Conservation (phyloP, 805 yeast species). For the Phaffomyces thermotolerans region DNA sequence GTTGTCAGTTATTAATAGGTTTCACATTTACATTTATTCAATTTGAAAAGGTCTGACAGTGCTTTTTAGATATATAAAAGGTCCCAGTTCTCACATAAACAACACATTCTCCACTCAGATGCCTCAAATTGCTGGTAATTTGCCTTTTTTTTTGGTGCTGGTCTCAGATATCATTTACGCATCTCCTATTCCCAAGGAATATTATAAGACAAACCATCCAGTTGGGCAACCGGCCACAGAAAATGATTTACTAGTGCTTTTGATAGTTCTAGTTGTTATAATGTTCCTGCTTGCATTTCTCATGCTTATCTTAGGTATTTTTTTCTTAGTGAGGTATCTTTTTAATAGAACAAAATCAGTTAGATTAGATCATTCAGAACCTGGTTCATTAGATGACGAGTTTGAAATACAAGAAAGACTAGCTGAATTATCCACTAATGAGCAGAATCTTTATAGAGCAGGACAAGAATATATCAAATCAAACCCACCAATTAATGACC, state of each 20-base stretch:
- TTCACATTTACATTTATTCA: too few species aligned
- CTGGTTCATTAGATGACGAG: conserved; percentile 51
- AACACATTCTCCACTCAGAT: too few species aligned
- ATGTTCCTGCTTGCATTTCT: conserved; percentile 6
- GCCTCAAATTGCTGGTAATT: too few species aligned
- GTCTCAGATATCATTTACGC: too few species aligned
- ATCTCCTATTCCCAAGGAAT: too few species aligned
- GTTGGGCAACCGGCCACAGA: background rate
- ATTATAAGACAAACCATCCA: background rate
- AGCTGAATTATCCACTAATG: conserved; percentile 41
- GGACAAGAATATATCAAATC: conserved; percentile 31
- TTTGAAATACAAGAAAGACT: conserved; percentile 47
- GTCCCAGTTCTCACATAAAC: too few species aligned
- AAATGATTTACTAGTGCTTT: background rate
- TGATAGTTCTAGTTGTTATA: background rate
- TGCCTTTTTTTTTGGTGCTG: too few species aligned
- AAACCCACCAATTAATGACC: conserved; percentile 18
- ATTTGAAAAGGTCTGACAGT: too few species aligned
- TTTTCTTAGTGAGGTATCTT: conserved; percentile 4
- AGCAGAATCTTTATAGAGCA: conserved; percentile 40
- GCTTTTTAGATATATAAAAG: too few species aligned
- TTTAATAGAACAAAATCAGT: conserved; percentile 6
- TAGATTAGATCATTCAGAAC: conserved; percentile 27
- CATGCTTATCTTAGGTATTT: conserved; percentile 3
- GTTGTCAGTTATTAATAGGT: too few species aligned